Evolutionary conservation across 2,329 filamentous ascomycete species (phyloP).

Genomic region (Pseudogymnoascus sp.): DNA sequence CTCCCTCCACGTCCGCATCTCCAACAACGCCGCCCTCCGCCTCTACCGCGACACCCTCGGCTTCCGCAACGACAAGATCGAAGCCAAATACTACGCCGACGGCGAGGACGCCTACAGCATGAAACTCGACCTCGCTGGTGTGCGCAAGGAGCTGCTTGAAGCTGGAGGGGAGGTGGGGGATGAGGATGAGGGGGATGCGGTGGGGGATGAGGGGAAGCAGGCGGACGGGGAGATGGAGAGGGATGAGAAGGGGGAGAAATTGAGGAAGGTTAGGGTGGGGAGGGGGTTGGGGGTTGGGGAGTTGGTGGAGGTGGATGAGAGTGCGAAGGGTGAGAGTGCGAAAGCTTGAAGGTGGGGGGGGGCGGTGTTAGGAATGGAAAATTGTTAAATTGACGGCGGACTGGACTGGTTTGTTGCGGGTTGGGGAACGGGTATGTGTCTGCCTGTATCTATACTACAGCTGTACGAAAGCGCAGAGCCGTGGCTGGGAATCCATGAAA

Average conservation of each 20-base stretch:
- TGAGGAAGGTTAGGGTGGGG: constrained; percentile 74
- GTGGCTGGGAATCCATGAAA: too few relatives aligned
- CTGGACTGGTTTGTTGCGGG: too few relatives aligned
- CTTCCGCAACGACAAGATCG: constrained; percentile 79
- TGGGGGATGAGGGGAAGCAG: constrained; percentile 54
- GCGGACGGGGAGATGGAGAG: constrained; percentile 47
- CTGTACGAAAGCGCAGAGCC: too few relatives aligned
- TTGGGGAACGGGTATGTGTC: too few relatives aligned
- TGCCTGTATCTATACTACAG: too few relatives aligned
- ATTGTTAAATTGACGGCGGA: too few relatives aligned
- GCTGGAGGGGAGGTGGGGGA: constrained; percentile 29
- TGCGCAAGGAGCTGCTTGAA: constrained; percentile 41
- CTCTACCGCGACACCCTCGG: constrained; percentile 88
- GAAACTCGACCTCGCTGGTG: constrained; percentile 66
- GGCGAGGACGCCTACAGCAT: constrained; percentile 94
- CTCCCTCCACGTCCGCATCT: constrained; percentile 88
- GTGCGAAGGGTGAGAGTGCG: too few relatives aligned
- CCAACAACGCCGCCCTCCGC: constrained; percentile 82
- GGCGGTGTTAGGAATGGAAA: too few relatives aligned
- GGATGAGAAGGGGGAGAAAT: constrained; percentile 45
- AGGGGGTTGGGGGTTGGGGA: constrained; percentile 28
- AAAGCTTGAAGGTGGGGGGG: too few relatives aligned
- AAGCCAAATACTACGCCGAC: constrained; percentile 91
- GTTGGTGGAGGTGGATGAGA: not conserved
- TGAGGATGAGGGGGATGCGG: constrained; percentile 59